Percentiles rank a stretch among this genome's conserved stretches.
Evolutionary conservation across 441 rosid species (phyloP).

Genomic region (Aquilaria agallochum): DNA sequence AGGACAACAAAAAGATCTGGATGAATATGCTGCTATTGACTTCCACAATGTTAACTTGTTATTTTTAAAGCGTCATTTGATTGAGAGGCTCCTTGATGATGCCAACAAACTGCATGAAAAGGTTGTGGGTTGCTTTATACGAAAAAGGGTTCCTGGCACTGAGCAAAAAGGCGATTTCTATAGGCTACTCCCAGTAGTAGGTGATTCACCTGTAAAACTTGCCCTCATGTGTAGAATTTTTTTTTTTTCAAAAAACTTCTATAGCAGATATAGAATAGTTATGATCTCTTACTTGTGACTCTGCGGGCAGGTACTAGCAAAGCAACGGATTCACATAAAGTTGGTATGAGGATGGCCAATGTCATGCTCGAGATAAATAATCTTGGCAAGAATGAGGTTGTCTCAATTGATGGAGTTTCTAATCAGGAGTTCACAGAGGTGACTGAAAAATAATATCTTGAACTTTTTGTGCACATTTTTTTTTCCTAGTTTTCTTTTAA

Average conservation of each 20-base stretch:
- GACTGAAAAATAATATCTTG: slow-evolving; percentile 16
- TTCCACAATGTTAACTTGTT: slow-evolving; percentile 78
- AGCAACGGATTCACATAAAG: slow-evolving; percentile 56
- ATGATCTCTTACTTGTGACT: slow-evolving; percentile 7
- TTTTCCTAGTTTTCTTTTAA: not conserved
- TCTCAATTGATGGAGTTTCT: slow-evolving; percentile 74
- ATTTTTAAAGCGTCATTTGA: slow-evolving; percentile 62
- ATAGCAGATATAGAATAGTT: not conserved
- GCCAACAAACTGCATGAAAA: slow-evolving; percentile 62
- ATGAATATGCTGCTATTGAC: slow-evolving; percentile 88
- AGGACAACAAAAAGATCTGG: slow-evolving; percentile 37
- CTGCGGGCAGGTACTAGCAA: slow-evolving; percentile 61
- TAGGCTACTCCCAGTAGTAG: slow-evolving; percentile 93
- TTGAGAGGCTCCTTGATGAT: slow-evolving; percentile 76
- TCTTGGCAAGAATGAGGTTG: slow-evolving; percentile 72
- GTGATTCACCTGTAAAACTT: slow-evolving; percentile 41
- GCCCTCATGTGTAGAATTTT: not conserved
- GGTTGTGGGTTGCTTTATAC: slow-evolving; percentile 88
- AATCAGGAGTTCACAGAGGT: slow-evolving; percentile 95
- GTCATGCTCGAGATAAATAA: slow-evolving; percentile 72
- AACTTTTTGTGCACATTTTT: slow-evolving; percentile 1
- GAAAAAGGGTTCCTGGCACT: slow-evolving; percentile 62
- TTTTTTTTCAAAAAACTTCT: no score
- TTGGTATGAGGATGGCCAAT: slow-evolving; percentile 59
- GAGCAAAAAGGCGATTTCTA: slow-evolving; percentile 74